Evolutionary conservation across 2,329 filamentous ascomycete species (phyloP).

Genomic region (Penicillium occitanis): DNA sequence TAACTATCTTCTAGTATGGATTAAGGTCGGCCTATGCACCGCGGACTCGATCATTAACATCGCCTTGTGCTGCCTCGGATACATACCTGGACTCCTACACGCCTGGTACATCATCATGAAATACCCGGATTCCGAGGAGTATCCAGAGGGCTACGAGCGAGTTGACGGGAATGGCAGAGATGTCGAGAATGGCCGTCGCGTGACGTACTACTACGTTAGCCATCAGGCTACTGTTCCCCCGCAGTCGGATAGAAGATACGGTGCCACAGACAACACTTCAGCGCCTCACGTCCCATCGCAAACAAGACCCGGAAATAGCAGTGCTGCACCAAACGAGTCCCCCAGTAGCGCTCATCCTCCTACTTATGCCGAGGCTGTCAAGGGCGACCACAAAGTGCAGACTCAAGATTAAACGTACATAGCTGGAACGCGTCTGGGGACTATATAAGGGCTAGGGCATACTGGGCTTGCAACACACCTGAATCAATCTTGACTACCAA

Average conservation of each 20-base stretch:
- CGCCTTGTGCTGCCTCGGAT: conserved; percentile 77
- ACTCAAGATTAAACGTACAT: conserved; percentile 51
- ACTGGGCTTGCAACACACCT: neutral
- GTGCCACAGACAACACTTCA: conserved; percentile 31
- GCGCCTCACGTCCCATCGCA: conserved; percentile 25
- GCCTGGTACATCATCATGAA: conserved; percentile 97
- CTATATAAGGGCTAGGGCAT: neutral
- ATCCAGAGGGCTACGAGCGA: conserved; percentile 61
- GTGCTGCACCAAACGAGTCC: conserved; percentile 30
- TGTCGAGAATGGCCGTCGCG: conserved; percentile 44
- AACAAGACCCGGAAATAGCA: conserved; percentile 27
- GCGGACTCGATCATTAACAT: conserved; percentile 95
- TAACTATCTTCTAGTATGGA: conserved; percentile 69
- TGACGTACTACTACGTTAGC: conserved; percentile 77
- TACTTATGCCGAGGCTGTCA: conserved; percentile 85
- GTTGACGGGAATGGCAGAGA: conserved; percentile 52
- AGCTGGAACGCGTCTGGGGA: too few relatives aligned
- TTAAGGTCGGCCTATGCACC: conserved; percentile 90
- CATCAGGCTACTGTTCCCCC: conserved; percentile 42
- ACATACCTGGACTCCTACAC: conserved; percentile 84
- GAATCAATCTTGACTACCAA: too few relatives aligned
- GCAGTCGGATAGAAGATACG: conserved; percentile 37
- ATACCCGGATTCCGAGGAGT: conserved; percentile 72
- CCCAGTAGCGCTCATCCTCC: conserved; percentile 59
- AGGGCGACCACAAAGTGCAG: conserved; percentile 90